phyloP scores from a whole-genome alignment of 2,329 filamentous ascomycete species.

The Monosporascus sp. region DNA sequence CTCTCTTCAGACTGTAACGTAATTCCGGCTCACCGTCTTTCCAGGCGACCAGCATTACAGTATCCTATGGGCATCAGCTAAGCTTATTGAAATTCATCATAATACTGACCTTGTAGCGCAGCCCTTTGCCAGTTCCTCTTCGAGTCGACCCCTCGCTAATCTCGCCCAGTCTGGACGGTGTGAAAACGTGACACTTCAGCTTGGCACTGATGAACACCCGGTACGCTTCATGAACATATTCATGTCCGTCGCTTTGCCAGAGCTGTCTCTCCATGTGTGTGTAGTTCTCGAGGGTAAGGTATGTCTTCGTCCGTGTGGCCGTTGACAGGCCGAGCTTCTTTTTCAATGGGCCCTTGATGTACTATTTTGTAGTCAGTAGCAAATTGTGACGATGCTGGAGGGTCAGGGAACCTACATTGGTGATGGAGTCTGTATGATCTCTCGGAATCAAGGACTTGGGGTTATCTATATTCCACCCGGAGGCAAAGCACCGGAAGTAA shows the following conservation, averaged over 20 bases:
- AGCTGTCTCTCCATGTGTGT: conserved; percentile 6
- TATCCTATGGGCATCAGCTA: conserved; percentile 3
- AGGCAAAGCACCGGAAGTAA: conserved; percentile 4
- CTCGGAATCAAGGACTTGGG: neutral
- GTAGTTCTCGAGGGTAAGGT: conserved; percentile 4
- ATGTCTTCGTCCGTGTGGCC: neutral
- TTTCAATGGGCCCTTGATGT: conserved; percentile 1
- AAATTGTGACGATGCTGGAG: neutral
- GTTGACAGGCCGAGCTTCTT: conserved; percentile 1
- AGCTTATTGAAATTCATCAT: neutral
- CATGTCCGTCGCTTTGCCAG: conserved; percentile 2
- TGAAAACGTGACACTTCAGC: conserved; percentile 5
- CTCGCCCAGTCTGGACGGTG: conserved; percentile 1
- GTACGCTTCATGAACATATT: conserved; percentile 4
- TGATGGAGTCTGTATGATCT: conserved; percentile 3
- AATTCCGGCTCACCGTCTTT: neutral
- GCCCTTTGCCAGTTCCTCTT: conserved; percentile 2
- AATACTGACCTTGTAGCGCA: conserved; percentile 1
- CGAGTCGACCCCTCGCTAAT: conserved; percentile 2
- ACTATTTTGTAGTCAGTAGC: neutral
- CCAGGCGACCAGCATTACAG: conserved; percentile 3
- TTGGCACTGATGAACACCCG: conserved; percentile 3
- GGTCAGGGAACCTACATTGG: conserved; percentile 2
- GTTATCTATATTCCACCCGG: conserved; percentile 2
- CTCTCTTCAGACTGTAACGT: neutral